Percentiles rank a stretch among this genome's conserved stretches.
These are phyloP conservation scores for Pseudopithomyces maydicus DNA, from an alignment of 2,329 filamentous ascomycete species.

Conservation along the genomic window DNA sequence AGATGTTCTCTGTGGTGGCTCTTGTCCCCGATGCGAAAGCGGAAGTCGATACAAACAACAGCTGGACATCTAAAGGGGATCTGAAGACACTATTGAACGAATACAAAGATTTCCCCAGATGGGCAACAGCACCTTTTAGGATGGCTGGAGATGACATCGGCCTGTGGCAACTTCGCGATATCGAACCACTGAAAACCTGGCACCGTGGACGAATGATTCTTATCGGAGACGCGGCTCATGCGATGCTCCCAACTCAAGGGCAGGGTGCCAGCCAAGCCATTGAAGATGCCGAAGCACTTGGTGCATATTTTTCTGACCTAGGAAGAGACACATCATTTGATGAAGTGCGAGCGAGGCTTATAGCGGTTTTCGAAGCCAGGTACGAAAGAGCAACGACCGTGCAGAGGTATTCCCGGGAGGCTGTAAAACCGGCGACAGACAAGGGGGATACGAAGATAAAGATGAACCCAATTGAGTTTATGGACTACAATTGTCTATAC, in stretches of 20 bases:
- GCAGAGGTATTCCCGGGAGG: slow-evolving; percentile 51
- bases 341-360: slow-evolving; percentile 21
- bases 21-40: slow-evolving; percentile 53
- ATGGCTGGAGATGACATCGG: slow-evolving; percentile 40
- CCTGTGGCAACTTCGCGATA: slow-evolving; percentile 54
- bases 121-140: slow-evolving; percentile 44
- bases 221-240: background rate
- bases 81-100: slow-evolving; percentile 46
- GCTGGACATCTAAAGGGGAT: slow-evolving; percentile 49
- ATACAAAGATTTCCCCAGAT: slow-evolving; percentile 49
- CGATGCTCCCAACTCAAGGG: background rate
- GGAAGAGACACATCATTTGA: slow-evolving; percentile 10
- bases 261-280: slow-evolving; percentile 1
- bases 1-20: slow-evolving; percentile 51
- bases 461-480: slow-evolving; percentile 48
- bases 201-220: background rate
- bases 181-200: slow-evolving; percentile 43
- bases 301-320: slow-evolving; percentile 19
- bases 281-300: slow-evolving; percentile 50
- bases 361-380: slow-evolving; percentile 15
- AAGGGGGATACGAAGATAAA: slow-evolving; percentile 37
- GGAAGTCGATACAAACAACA: slow-evolving; percentile 46
- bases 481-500: slow-evolving; percentile 50
- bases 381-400: slow-evolving; percentile 49
- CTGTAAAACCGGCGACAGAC: slow-evolving; percentile 47